Conservation (phyloP, 2,329 filamentous ascomycete species). For the Ophiostoma sp. region DNA sequence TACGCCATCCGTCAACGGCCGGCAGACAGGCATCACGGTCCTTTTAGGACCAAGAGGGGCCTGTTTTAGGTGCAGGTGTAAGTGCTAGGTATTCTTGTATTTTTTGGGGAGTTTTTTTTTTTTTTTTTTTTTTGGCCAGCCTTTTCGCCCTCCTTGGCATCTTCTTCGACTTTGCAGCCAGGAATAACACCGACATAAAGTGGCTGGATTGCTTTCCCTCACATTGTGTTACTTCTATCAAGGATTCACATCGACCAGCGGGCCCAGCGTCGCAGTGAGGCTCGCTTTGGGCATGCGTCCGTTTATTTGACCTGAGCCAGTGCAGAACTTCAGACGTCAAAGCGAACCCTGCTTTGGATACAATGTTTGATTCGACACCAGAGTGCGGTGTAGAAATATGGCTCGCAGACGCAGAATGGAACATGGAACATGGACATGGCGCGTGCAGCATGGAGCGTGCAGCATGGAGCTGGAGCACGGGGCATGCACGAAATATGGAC, state of each 20-base stretch:
- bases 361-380: neutral
- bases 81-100: too few relatives aligned
- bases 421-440: neutral
- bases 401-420: neutral
- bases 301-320: neutral
- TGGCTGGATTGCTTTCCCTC: too few relatives aligned
- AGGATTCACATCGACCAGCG: neutral
- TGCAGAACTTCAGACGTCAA: constrained; percentile 7
- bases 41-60: neutral
- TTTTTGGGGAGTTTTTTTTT: neutral
- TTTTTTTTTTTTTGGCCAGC: neutral
- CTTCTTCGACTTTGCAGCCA: neutral
- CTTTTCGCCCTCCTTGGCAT: neutral
- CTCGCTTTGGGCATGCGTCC: constrained; percentile 7
- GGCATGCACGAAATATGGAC: neutral
- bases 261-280: neutral
- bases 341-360: neutral
- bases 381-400: constrained; percentile 9
- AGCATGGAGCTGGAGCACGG: neutral
- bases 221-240: neutral
- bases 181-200: neutral
- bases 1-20: neutral
- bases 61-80: too few relatives aligned
- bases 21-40: neutral
- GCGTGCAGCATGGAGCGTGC: neutral